Conservation (phyloP, 441 rosid genomes). For the Populus hybrid region DNA sequence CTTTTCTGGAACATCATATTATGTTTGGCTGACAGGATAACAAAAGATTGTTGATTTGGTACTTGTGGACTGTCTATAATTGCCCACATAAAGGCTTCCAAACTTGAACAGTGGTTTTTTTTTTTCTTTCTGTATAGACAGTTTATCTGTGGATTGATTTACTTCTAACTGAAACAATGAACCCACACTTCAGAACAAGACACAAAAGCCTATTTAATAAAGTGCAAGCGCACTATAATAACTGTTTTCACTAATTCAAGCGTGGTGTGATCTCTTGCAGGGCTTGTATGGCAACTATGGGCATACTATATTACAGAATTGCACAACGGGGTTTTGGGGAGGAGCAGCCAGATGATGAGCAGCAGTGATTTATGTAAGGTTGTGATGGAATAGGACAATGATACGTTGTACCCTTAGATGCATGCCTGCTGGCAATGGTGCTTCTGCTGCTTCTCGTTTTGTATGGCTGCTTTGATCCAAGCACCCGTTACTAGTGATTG, state of each 20-base stretch:
- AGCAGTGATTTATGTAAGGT: slow-evolving; percentile 33
- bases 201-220: background rate
- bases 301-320: slow-evolving; percentile 82
- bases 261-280: slow-evolving; percentile 36
- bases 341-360: slow-evolving; percentile 49
- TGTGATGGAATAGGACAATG: slow-evolving; percentile 13
- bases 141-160: background rate
- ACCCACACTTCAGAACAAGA: background rate
- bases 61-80: too few relatives aligned
- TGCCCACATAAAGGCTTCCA: background rate
- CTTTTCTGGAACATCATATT: background rate
- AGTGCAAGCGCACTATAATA: background rate
- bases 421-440: slow-evolving; percentile 1
- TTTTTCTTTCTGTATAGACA: background rate
- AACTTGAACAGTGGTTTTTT: background rate
- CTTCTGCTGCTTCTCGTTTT: slow-evolving; percentile 10
- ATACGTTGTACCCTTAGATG: slow-evolving; percentile 2
- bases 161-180: background rate
- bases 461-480: background rate
- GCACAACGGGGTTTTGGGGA: slow-evolving; percentile 74
- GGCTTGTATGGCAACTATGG: slow-evolving; percentile 99
- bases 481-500: background rate
- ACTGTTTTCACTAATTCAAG: slow-evolving; percentile 6
- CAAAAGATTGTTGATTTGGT: background rate
- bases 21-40: background rate